Conservation (phyloP, 495 filamentous ascomycete species). For the Cudoniella acicularis region DNA sequence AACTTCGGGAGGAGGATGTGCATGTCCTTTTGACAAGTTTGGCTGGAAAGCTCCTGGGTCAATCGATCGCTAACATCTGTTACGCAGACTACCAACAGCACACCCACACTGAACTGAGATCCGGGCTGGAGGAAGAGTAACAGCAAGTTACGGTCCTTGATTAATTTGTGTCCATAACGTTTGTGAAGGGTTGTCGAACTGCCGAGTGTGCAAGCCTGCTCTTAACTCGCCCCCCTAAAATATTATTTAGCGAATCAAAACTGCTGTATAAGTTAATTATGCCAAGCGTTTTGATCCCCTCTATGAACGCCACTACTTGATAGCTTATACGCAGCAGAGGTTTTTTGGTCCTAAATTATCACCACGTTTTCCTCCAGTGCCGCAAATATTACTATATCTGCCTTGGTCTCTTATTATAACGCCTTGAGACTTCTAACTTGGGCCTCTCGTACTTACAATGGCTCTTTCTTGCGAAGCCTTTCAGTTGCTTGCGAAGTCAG, state of each 20-base stretch:
- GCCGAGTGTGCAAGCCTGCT: background rate
- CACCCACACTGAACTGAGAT: background rate
- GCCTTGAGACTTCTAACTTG: no score
- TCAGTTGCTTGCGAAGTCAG: background rate
- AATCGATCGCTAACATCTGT: background rate
- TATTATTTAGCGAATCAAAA: background rate
- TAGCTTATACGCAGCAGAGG: no score
- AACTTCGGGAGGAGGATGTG: background rate
- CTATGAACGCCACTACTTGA: no score
- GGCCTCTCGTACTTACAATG: no score
- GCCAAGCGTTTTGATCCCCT: no score
- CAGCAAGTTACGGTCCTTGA: background rate
- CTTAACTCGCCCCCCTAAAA: background rate
- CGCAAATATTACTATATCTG: no score
- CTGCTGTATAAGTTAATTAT: no score
- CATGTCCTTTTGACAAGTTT: background rate
- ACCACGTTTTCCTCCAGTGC: no score
- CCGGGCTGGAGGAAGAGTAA: background rate
- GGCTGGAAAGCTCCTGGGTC: background rate
- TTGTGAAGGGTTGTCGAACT: background rate
- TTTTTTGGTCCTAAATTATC: no score
- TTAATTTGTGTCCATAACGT: background rate
- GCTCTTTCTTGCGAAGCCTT: no score
- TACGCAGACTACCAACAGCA: background rate
- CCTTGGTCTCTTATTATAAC: no score